Evolutionary conservation across 179 eudicot species (phyloP), one percentile per base, ranked within the genome.

Genomic region (Carnegiea gigantea): DNA sequence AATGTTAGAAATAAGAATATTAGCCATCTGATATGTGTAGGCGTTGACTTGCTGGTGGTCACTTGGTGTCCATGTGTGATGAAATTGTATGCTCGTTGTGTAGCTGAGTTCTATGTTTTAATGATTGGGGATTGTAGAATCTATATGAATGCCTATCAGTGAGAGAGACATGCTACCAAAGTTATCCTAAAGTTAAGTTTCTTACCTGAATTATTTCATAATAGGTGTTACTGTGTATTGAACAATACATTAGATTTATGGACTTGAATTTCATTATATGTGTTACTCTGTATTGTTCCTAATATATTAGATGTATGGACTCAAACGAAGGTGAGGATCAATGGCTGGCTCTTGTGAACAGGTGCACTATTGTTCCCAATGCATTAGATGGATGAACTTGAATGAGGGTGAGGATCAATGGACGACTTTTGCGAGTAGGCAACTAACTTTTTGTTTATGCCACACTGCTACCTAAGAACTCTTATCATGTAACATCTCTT

Each of bases 11-110:
- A 51, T 51, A 3, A 51, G 1, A 12, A 38, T 71, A 59, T 18
- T 57, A 24, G 60, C 38, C 38, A 60, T 73, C 62, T 57, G 44
- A 36, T 67, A 33, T 68, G 20, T 70, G 79, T 38, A 71, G 70
- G 14, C 53, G 20, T 30, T 23, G 23, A 68, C 60, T 65, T 78
- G 6, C 51, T 15, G 65, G 7, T 77, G 72, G 11, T 11, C 15
- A 64, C n/a, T 17, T 24, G 8, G 36, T 40, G 28, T 62, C 24
- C 70, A 13, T 5, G 65, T 9, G 10, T 38, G 82, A 72, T 54
- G 9, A 43, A 51, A 53, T 54, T 36, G 77, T 38, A 57, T 15
- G 17, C 51, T 54, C 72, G 14, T 73, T 24, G 17, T 40, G 38
- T 12, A 12, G 54, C n/a, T 43, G 70, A 73, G 77, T 18, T 54